Evolutionary conservation across 176 grass and related monocot genomes (phyloP), one percentile per base, ranked within the genome.

Genomic region (Guadua angustifolia): DNA sequence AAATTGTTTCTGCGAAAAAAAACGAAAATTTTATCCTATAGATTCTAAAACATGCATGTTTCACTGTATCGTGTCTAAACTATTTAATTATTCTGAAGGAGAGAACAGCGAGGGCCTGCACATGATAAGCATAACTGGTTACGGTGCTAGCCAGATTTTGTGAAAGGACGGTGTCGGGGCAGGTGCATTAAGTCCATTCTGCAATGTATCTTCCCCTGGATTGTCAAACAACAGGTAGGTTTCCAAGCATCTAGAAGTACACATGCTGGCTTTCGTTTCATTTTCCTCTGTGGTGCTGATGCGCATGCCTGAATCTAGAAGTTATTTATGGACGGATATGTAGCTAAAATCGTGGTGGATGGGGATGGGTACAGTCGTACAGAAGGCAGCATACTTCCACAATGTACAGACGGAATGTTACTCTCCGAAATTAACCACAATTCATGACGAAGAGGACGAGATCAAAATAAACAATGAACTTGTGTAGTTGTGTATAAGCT

Each of bases 211-310:
- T 86, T 86, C 85, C 2, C 12, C 64, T 69, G 58, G 39, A 82
- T 70, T 51, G 79, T 69, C 72, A 76, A 70, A 40, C 21, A 6
- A 46, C 26, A 4, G 0, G 29, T 49, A 38, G 35, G 66, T 82
- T 77, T 82, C 59, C 29, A 82, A 77, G 66, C 72, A 22, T 87
- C 86, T 76, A 76, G 79, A 87, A 87, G 15, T 6, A 75, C 19
- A 39, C 71, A 40, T 77, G 79, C 32, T 77, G 85, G 61, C 85
- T 87, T 59, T 42, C 51, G 38, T 47, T 81, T 69, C 19, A 76
- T 69, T 43, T 18, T 53, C 7, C 13, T 75, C 5, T 46, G 10
- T 36, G 18, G 39, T 10, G 57, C 36, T 29, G 56, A 21, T 59
- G 39, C 78, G 69, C 62, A 76, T 69, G 69, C 22, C 77, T 86